phyloP scores from a whole-genome alignment of 345 rosid genomes.

The Anacardium occidentale region DNA sequence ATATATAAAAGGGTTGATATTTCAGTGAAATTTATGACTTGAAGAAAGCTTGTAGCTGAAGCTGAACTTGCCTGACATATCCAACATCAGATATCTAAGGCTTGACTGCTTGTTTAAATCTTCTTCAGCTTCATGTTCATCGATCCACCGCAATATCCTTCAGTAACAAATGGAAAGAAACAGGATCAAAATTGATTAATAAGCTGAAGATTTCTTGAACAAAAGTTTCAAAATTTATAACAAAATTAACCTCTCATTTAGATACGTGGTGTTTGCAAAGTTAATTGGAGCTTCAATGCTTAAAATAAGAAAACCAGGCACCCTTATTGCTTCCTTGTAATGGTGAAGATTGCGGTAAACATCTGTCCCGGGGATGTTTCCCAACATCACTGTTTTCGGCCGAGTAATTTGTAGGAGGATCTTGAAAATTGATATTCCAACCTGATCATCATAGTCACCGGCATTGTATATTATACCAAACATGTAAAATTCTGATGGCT shows the following conservation, averaged over 20 bases:
- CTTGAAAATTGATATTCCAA: conserved; percentile 84
- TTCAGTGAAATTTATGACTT: background rate
- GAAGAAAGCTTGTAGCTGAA: too few relatives aligned
- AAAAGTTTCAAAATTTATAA: background rate
- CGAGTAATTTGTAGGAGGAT: conserved; percentile 77
- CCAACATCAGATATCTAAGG: conserved; percentile 60
- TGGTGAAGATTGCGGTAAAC: conserved; percentile 66
- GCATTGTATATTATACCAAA: background rate
- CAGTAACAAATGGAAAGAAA: background rate
- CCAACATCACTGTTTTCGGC: conserved; percentile 76
- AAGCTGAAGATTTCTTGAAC: background rate
- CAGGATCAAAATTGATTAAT: background rate
- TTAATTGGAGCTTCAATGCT: conserved; percentile 84
- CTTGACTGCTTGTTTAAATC: conserved; percentile 47
- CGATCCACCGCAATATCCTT: conserved; percentile 82
- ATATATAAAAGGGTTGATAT: background rate
- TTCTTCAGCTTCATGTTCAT: conserved; percentile 66
- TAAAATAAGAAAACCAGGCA: conserved; percentile 75
- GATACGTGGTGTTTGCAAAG: conserved; percentile 82
- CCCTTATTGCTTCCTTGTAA: conserved; percentile 66
- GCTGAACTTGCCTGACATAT: conserved; percentile 59
- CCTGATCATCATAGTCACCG: conserved; percentile 33
- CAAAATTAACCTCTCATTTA: conserved; percentile 65
- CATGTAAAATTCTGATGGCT: background rate
- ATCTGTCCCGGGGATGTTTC: conserved; percentile 77